These are phyloP conservation scores for Volvox reticuliferus DNA, from an alignment of 139 green algal genomes.

Conservation along the genomic window DNA sequence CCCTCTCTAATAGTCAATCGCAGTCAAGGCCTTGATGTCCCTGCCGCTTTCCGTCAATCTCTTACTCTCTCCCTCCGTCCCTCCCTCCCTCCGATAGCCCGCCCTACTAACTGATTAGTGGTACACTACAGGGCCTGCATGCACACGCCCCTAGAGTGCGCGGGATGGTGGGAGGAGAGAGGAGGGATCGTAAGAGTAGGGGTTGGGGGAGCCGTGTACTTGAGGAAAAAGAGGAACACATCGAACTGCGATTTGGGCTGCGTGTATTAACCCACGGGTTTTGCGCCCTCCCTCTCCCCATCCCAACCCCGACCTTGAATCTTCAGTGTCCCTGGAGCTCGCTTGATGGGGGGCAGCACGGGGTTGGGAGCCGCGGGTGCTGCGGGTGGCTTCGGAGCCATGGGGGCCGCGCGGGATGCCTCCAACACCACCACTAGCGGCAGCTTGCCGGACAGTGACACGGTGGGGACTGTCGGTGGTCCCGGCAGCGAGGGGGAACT, in stretches of 20 bases:
- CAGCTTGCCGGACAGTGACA: not conserved
- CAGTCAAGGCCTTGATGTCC: too few relatives aligned
- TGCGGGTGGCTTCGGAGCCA: not conserved
- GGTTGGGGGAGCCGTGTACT: too few relatives aligned
- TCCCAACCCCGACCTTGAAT: not conserved
- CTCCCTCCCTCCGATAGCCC: too few relatives aligned
- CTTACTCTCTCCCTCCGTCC: too few relatives aligned
- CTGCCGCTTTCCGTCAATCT: too few relatives aligned
- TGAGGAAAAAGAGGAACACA: too few relatives aligned
- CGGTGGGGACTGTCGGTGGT: not conserved
- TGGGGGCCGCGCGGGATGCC: not conserved
- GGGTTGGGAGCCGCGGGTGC: not conserved
- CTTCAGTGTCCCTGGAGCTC: constrained; percentile 45
- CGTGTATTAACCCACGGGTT: not conserved
- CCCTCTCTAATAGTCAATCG: too few relatives aligned
- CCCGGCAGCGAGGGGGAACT: not conserved
- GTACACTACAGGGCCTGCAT: too few relatives aligned
- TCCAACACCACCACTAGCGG: not conserved
- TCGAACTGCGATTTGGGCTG: too few relatives aligned
- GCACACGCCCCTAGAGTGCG: too few relatives aligned
- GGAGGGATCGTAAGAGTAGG: not conserved
- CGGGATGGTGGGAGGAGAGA: too few relatives aligned
- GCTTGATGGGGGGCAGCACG: constrained; percentile 2
- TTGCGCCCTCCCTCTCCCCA: not conserved
- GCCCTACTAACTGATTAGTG: too few relatives aligned